Evolutionary conservation across 2,329 filamentous ascomycete genomes (phyloP), one percentile per base, ranked within the genome.

Genomic region (Tolypocladium inflatum): DNA sequence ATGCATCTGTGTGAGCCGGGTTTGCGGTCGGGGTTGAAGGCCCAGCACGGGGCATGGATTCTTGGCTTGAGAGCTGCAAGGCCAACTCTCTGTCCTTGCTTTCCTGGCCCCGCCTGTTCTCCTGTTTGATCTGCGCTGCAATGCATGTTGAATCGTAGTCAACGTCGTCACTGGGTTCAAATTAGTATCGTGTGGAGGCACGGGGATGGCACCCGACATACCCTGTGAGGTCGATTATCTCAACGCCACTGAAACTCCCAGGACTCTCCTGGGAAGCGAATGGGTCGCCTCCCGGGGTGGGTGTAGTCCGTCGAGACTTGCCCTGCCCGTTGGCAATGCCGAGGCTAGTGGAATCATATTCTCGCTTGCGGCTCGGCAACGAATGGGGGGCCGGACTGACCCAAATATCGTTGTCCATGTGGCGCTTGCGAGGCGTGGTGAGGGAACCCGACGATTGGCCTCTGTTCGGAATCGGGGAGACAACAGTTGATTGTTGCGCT

Each of bases 201-300:
- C 10, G 23, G 30, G 19, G 30, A 53, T 35, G 50, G 21, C 33
- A 33, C 11, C 38, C 13, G 48, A 60, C 68, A 59, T 70, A 74
- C 70, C 73, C 74, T 61, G 74, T 78, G 64, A 78, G 71, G 63
- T 78, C 75, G 57, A 77, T 75, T 41, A 76, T 57, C 23, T 71
- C 67, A 50, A 66, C 39, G 23, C 56, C 42, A n/a, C 56, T 60
- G 60, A 33, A 56, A 56, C 43, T 59, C 35, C 55, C 54, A 55
- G 48, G 35, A 10, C 39, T 51, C 2, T 21, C 41, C 19, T 42
- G 30, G 38, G 56, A 48, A 17, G 50, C 23, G 38, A 41, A 42
- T 6, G 3, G 41, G 19, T 33, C 43, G 51, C 21, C 52, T 48
- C 26, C 37, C 3, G 59, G 59, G 26, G 51, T 55, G 13, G 70